Base-by-base conservation (phyloP, 306 rosid species). In the Vachellia collinsii region DNA sequence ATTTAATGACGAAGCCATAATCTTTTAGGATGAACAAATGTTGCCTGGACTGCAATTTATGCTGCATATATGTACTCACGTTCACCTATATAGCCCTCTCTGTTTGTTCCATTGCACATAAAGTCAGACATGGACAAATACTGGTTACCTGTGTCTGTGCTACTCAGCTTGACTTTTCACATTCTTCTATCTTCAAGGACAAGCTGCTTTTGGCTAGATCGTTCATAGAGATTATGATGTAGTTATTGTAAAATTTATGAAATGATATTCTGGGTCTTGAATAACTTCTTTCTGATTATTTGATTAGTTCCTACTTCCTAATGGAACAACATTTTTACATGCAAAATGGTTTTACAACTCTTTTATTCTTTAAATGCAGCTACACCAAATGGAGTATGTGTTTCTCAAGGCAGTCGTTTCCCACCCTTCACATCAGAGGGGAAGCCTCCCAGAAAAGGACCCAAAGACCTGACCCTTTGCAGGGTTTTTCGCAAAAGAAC, bases 321-420 rank as follows among this genome's bases (percentile, higher is more conserved):
- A 29, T 39, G 47, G 53, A 79, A 76, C 25, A 36, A 34, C 19
- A 51, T 54, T 76, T 19, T 3, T 23, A 68, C 19, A 10, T 36
- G 61, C 70, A 36, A 53, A 44, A 1, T 41, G 17, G 63, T 72
- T 72, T 54, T 54, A 34, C 72, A 68, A 41, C 53, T 37, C 58
- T 46, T 77, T 72, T 12, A 0, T 82, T 17, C 37, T 70, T 56
- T 76, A 67, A 51, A 56, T 77, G 83, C 85, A 93, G 99, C 92
- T 75, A 83, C 86, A 61, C 72, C 90, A 37, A 88, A 72, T 70
- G 92, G 89, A 77, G 89, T 78, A 54, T 95, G 99, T 79, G 84
- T 87, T 86, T 93, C 99, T 50, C 93, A 95, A 90, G 98, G 98
- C 16, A 92, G 94, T 74, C 94, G 93, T 19, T 95, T 93, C 79